Conservation (phyloP, 306 rosid genomes). For the Leucaena leucocephala region DNA sequence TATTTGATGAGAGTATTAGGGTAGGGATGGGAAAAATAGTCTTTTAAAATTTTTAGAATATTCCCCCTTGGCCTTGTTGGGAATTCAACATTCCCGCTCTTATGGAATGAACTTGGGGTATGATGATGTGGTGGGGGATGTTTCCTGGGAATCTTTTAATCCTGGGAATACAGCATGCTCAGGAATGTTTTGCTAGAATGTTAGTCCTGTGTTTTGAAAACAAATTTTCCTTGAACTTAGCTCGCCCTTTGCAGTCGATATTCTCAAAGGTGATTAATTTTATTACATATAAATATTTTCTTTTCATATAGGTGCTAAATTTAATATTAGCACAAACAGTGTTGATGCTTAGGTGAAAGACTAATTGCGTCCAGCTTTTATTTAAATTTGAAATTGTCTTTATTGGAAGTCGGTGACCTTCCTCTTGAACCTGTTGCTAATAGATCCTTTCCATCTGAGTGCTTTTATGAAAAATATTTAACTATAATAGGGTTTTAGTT, state of each 20-base stretch:
- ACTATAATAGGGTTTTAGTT: conserved; percentile 2
- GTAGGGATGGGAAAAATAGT: background rate
- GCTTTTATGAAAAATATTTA: background rate
- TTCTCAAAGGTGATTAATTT: conserved; percentile 8
- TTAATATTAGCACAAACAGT: background rate
- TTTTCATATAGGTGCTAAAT: conserved; percentile 9
- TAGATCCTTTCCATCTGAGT: background rate
- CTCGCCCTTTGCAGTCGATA: background rate
- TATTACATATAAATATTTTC: background rate
- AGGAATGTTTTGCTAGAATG: background rate
- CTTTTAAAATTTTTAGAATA: background rate
- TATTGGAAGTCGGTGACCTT: background rate
- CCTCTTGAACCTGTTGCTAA: background rate
- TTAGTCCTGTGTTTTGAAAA: background rate
- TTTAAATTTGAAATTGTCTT: conserved; percentile 14
- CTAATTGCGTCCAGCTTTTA: background rate
- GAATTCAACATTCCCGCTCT: background rate
- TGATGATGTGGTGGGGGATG: background rate
- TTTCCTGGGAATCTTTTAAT: background rate
- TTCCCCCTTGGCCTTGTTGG: background rate
- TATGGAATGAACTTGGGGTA: background rate
- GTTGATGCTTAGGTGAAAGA: background rate
- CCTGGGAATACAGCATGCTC: background rate
- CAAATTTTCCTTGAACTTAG: background rate
- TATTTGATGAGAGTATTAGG: background rate